Conservation (phyloP, 352 stramenopile genomes). For the Globisporangium apiculatum region DNA sequence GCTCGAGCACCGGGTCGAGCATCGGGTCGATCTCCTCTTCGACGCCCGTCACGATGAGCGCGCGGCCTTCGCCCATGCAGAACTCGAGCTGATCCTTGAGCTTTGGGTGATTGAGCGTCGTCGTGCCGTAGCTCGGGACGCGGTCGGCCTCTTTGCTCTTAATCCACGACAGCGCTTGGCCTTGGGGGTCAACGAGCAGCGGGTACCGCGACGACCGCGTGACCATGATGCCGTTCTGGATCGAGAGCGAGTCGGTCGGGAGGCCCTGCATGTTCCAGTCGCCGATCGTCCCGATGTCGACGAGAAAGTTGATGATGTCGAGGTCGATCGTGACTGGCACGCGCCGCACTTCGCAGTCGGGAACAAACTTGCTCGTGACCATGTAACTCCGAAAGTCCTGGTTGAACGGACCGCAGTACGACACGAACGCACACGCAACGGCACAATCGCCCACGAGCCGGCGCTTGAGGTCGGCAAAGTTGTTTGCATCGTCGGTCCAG, state of each 20-base stretch:
- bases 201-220: constrained; percentile 95
- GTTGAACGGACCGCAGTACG: constrained; percentile 98
- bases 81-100: constrained; percentile 98
- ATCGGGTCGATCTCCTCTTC: constrained; percentile 99
- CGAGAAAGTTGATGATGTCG: constrained; percentile 95
- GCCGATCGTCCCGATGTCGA: constrained; percentile 96
- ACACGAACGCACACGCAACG: constrained; percentile 96
- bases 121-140: constrained; percentile 93
- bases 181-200: constrained; percentile 96
- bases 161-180: constrained; percentile 97
- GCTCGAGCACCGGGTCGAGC: constrained; percentile 96
- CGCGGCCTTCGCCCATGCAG: constrained; percentile 95
- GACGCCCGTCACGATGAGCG: constrained; percentile 91
- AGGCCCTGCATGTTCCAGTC: constrained; percentile 98
- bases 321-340: constrained; percentile 94
- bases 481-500: constrained; percentile 98
- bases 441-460: constrained; percentile 96
- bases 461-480: constrained; percentile 96
- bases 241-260: constrained; percentile 95
- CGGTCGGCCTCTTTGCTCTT: constrained; percentile 92
- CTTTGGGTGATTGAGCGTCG: constrained; percentile 94
- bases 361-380: constrained; percentile 95
- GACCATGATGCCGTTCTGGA: constrained; percentile 98
- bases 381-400: constrained; percentile 96
- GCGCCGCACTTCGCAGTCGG: constrained; percentile 87